A percentile compares a stretch with the other conserved stretches of the same genome.
These are phyloP conservation scores for Podospora pseudocomata DNA, from an alignment of 495 filamentous ascomycete species.

Conservation along the genomic window DNA sequence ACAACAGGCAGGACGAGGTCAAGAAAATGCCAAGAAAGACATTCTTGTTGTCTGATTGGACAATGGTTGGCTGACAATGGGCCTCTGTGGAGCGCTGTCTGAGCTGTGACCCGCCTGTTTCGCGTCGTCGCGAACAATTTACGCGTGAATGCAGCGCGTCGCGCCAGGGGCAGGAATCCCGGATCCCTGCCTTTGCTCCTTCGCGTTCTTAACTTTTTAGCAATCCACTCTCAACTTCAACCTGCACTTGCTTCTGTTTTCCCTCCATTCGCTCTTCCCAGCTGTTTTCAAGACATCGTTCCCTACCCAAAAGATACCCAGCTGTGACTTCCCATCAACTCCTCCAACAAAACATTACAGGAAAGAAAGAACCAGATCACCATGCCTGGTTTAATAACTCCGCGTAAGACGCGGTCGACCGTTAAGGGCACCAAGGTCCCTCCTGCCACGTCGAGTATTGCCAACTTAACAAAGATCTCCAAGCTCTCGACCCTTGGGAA, in stretches of 20 bases:
- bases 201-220: slow-evolving; percentile 6
- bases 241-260: slow-evolving; percentile 8
- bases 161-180: slow-evolving; percentile 1
- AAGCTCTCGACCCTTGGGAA: slow-evolving; percentile 36
- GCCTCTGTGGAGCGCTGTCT: neutral
- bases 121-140: slow-evolving; percentile 15
- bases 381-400: slow-evolving; percentile 31
- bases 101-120: neutral
- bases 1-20: neutral
- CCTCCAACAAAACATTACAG: neutral
- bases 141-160: slow-evolving; percentile 12
- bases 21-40: neutral
- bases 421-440: slow-evolving; percentile 20
- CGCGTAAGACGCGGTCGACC: slow-evolving; percentile 25
- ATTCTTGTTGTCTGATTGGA: neutral
- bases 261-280: neutral
- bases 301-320: slow-evolving; percentile 3
- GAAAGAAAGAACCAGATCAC: slow-evolving; percentile 17
- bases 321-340: slow-evolving; percentile 5
- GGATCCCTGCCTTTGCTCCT: neutral
- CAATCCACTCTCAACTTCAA: slow-evolving; percentile 3
- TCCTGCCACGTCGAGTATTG: slow-evolving; percentile 23
- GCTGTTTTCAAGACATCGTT: neutral
- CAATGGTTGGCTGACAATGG: neutral
- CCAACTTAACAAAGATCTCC: slow-evolving; percentile 41